phyloP scores from a whole-genome alignment of 2,329 filamentous ascomycete genomes.

The Pleomassaria siparia region DNA sequence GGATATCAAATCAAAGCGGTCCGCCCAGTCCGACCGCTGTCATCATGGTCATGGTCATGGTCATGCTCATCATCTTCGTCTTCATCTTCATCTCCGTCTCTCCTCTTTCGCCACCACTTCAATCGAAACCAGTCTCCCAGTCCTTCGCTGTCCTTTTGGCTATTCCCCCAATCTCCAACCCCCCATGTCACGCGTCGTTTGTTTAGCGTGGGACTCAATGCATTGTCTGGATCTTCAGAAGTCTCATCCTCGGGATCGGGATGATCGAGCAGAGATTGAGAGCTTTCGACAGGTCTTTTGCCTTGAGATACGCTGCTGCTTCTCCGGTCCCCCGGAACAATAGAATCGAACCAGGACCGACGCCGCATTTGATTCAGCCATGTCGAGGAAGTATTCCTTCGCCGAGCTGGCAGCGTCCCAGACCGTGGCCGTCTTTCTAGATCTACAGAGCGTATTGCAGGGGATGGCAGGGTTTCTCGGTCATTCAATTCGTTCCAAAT shows the following conservation, averaged over 20 bases:
- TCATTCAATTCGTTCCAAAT: conserved; percentile 91
- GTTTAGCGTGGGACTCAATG: conserved; percentile 10
- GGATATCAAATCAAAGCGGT: not conserved
- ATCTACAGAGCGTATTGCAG: conserved; percentile 32
- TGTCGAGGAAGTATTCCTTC: conserved; percentile 31
- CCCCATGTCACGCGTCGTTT: conserved; percentile 31
- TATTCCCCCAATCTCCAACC: conserved; percentile 19
- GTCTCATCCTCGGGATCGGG: conserved; percentile 32
- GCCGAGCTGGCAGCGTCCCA: conserved; percentile 33
- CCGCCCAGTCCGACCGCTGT: not conserved
- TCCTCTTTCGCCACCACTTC: conserved; percentile 42
- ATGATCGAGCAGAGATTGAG: conserved; percentile 26
- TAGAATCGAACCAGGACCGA: conserved; percentile 40
- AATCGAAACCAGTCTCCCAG: conserved; percentile 41
- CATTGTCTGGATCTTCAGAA: conserved; percentile 19
- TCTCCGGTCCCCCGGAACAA: conserved; percentile 19
- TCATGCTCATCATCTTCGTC: conserved; percentile 3
- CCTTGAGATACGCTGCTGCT: conserved; percentile 30
- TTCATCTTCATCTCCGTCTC: conserved; percentile 31
- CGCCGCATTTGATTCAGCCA: conserved; percentile 39
- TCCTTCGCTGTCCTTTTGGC: conserved; percentile 23
- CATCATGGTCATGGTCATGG: not conserved
- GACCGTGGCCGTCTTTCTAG: conserved; percentile 34
- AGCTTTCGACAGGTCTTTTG: conserved; percentile 28
- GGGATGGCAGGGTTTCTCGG: conserved; percentile 32